Evolutionary conservation across 805 yeast genomes (phyloP), one percentile per base, ranked within the genome.

Genomic region (Metschnikowia lachancei): DNA sequence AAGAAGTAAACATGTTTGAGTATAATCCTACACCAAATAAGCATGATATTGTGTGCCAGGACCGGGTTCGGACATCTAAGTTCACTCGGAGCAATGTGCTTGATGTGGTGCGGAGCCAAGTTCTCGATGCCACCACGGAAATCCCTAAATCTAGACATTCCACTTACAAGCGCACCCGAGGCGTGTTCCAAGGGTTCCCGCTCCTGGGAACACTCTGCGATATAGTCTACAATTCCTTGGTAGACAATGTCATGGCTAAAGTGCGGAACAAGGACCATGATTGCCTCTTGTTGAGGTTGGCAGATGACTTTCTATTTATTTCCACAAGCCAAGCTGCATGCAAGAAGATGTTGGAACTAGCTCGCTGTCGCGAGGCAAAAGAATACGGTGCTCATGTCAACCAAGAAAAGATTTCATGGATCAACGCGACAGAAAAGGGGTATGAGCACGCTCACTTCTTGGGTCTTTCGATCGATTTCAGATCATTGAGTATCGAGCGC

Each of bases 151-250:
- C 55, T 7, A 63, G 69, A 3, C 77, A 71, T 38, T n/a, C 39
- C 14, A 30, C 42, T n/a, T 70, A 50, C 56, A 58, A 61, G n/a
- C 67, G 95, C 47, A 77, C 67, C 36, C 62, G 67, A 9, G 98
- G 98, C 0, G 72, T 92, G 0, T 90, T 84, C 44, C 98, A 91
- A 66, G 98, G 98, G 0, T 78, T 88, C 7, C 81, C 83, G 1
- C 62, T 90, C 3, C 92, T 96, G 46, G 77, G 86, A 1, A 69
- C 82, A 4, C 71, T 91, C 30, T 89, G 95, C 52, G 87, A 89
- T 52, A 52, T 89, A 1, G 76, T 87, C 0, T 85, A 85, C 56
- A 89, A 85, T 56, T 70, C 75, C 1, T 59, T 91, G 26, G 74
- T 85, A 10, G 69, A 72, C 24, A 67, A 70, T 18, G 52, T 58